Evolutionary conservation across 1,284 basidiomycete genomes (phyloP).

Genomic region (Ustilago crameri): DNA sequence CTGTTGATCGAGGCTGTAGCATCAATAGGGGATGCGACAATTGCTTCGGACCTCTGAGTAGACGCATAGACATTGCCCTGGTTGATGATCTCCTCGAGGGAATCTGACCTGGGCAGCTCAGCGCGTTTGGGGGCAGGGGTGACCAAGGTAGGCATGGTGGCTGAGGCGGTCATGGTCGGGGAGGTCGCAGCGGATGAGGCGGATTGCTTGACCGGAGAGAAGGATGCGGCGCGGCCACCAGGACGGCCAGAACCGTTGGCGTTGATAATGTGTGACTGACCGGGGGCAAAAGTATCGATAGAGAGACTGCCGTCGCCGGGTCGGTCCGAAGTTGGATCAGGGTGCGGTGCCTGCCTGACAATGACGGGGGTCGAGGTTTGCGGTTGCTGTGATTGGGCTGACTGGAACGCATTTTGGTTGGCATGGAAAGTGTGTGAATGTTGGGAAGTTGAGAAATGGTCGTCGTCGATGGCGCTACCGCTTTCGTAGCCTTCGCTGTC

Average conservation of each 20-base stretch:
- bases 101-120: slow-evolving; percentile 40
- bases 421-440: slow-evolving; percentile 27
- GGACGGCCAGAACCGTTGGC: slow-evolving; percentile 3
- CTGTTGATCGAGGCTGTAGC: slow-evolving; percentile 19
- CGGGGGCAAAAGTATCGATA: slow-evolving; percentile 44
- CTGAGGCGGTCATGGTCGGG: slow-evolving; percentile 26
- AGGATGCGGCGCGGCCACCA: background rate
- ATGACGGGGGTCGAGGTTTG: slow-evolving; percentile 33
- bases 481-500: slow-evolving; percentile 27
- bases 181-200: slow-evolving; percentile 5
- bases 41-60: slow-evolving; percentile 9
- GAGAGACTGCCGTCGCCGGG: slow-evolving; percentile 58
- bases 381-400: slow-evolving; percentile 6
- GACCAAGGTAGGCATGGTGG: slow-evolving; percentile 43
- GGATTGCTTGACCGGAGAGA: background rate
- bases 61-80: slow-evolving; percentile 27
- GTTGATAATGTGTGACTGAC: slow-evolving; percentile 10
- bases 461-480: slow-evolving; percentile 38
- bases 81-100: slow-evolving; percentile 48
- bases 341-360: slow-evolving; percentile 17
- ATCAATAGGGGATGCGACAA: slow-evolving; percentile 1
- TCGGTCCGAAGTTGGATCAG: slow-evolving; percentile 14
- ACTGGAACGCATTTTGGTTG: background rate
- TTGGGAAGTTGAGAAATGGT: slow-evolving; percentile 35
- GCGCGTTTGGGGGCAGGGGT: slow-evolving; percentile 46